phyloP scores from a whole-genome alignment of 202 grass and related monocot species.

The Schoenoplectus triqueter region DNA sequence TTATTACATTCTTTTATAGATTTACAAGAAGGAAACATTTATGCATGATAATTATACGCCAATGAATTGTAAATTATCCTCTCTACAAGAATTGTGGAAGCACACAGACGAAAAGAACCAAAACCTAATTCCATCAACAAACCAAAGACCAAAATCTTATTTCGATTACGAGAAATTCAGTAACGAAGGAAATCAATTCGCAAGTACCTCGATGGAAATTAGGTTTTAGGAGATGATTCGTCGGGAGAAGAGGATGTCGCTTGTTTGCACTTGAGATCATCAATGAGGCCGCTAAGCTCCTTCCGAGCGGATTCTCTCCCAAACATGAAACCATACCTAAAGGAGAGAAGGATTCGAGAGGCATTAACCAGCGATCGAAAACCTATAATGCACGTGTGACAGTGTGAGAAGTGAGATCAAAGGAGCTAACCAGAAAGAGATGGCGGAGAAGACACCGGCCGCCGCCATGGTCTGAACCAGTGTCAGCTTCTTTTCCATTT shows the following conservation, averaged over 20 bases:
- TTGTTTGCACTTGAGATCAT: slow-evolving; percentile 58
- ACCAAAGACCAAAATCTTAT: neutral
- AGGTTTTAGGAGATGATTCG: slow-evolving; percentile 35
- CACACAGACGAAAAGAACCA: neutral
- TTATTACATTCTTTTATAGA: neutral
- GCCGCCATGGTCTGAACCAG: slow-evolving; percentile 67
- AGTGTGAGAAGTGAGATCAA: neutral
- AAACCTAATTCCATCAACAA: slow-evolving; percentile 8
- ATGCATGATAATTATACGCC: neutral
- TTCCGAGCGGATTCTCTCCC: slow-evolving; percentile 90
- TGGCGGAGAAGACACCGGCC: slow-evolving; percentile 87
- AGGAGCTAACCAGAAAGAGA: slow-evolving; percentile 76
- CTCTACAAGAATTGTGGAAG: neutral
- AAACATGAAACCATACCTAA: slow-evolving; percentile 98
- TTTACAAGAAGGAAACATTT: neutral
- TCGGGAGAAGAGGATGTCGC: slow-evolving; percentile 3
- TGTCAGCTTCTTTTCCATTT: slow-evolving; percentile 77
- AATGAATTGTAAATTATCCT: neutral
- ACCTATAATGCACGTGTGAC: neutral
- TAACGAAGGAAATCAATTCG: neutral
- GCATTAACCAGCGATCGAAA: neutral
- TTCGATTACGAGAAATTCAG: neutral
- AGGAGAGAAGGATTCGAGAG: neutral
- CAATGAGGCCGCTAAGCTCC: slow-evolving; percentile 77
- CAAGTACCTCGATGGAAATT: slow-evolving; percentile 21